Percentiles rank a stretch among this genome's conserved stretches.
Conservation (phyloP, 78 protist genomes). For the Emiliania huxleyi region DNA sequence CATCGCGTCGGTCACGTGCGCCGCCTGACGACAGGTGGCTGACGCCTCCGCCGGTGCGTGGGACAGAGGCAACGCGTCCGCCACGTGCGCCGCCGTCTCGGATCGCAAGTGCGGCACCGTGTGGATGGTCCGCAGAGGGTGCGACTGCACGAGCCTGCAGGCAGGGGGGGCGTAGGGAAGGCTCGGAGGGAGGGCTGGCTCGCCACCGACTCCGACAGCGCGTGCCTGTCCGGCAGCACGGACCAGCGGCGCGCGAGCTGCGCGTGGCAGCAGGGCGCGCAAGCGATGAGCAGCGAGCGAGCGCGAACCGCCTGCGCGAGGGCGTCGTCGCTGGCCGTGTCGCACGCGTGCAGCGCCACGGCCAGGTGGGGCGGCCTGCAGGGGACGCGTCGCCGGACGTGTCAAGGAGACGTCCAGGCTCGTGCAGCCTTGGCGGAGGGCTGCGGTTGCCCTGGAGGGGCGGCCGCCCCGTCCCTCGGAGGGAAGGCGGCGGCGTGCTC, state of each 20-base stretch:
- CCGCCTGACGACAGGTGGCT: not conserved
- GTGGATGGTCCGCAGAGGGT: not conserved
- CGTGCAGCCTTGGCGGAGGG: too few relatives aligned
- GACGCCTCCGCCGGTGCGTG: too few relatives aligned
- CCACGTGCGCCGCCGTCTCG: not conserved
- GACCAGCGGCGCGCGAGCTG: not conserved
- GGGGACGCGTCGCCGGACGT: too few relatives aligned
- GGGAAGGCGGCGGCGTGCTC: not conserved
- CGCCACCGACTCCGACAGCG: too few relatives aligned
- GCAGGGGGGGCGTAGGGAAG: too few relatives aligned
- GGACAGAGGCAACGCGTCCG: not conserved
- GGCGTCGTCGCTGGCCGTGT: not conserved
- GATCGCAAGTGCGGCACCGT: not conserved
- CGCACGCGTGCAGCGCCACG: not conserved
- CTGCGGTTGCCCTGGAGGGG: too few relatives aligned
- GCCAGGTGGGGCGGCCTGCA: not conserved
- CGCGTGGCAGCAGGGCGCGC: slow-evolving; percentile 5
- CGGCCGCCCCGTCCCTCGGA: not conserved
- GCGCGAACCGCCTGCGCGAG: not conserved
- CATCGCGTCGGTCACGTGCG: not conserved
- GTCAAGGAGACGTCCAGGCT: too few relatives aligned
- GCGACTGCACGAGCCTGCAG: not conserved
- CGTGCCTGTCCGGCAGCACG: not conserved
- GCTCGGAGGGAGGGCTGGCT: too few relatives aligned
- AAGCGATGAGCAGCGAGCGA: not conserved